Evolutionary conservation across 148 eudicot species (phyloP).

Genomic region (Mesembryanthemum crystallinum): DNA sequence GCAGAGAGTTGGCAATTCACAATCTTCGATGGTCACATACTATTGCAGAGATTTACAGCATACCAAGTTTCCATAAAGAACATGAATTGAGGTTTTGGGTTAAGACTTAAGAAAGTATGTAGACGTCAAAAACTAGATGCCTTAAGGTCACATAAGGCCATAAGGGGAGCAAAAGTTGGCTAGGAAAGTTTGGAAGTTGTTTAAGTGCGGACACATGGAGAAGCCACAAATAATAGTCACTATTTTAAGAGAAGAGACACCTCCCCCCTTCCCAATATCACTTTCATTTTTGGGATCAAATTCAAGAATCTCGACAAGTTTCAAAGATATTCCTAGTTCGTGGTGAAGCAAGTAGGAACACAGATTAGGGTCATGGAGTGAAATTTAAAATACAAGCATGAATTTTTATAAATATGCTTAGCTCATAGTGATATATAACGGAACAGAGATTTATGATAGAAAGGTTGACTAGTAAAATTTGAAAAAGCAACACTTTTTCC

Average conservation of each 20-base stretch:
- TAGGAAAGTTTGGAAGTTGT: neutral
- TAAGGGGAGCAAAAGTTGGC: neutral
- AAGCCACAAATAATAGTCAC: neutral
- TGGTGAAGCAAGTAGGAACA: neutral
- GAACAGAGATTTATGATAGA: neutral
- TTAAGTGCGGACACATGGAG: neutral
- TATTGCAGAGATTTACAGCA: too few species aligned
- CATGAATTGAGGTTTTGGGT: neutral
- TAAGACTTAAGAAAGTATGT: neutral
- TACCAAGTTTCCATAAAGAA: neutral
- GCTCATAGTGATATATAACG: neutral
- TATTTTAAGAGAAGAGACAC: neutral
- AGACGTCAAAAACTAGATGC: neutral
- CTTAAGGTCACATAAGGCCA: neutral
- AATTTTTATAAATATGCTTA: neutral
- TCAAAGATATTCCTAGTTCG: neutral
- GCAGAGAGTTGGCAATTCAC: neutral
- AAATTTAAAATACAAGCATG: neutral
- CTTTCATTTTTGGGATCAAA: neutral
- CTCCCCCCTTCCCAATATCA: neutral
- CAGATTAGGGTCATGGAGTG: neutral
- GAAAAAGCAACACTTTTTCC: neutral
- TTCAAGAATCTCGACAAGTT: neutral
- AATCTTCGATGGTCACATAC: neutral
- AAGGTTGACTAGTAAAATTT: neutral